A percentile compares a stretch with the other conserved stretches of the same genome.
phyloP scores from a whole-genome alignment of 2,329 filamentous ascomycete species.

The Nigrospora osmanthi region DNA sequence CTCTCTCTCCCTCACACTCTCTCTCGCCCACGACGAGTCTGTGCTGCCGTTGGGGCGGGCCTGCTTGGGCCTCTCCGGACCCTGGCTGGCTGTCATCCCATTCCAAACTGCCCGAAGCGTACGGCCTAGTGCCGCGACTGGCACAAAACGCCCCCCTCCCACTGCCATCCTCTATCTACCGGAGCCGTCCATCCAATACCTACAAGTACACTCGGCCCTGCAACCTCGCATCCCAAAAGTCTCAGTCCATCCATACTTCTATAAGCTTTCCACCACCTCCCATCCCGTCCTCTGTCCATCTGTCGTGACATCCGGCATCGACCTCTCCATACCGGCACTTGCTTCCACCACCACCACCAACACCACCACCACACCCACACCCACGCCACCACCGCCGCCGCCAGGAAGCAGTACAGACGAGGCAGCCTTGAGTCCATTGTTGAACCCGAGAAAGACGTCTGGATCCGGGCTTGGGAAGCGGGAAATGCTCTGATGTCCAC shows the following conservation, averaged over 20 bases:
- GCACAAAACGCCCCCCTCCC: constrained; percentile 22
- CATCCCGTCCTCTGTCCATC: constrained; percentile 16
- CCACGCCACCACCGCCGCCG: too few relatives aligned
- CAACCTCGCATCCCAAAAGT: constrained; percentile 15
- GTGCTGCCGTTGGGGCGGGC: constrained; percentile 10
- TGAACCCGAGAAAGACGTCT: background rate
- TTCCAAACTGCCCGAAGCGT: constrained; percentile 17
- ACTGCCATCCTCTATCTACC: constrained; percentile 21
- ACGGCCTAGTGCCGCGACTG: constrained; percentile 20
- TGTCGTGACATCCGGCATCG: too few relatives aligned
- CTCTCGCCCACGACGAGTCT: background rate
- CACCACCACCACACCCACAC: constrained; percentile 13
- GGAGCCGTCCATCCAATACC: constrained; percentile 19
- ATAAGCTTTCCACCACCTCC: constrained; percentile 18
- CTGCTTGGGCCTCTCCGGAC: constrained; percentile 15
- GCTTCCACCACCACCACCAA: too few relatives aligned
- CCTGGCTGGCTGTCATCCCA: constrained; percentile 13
- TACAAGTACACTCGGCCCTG: constrained; percentile 25
- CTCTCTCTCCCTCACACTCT: background rate
- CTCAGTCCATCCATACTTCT: too few relatives aligned
- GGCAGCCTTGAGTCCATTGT: background rate
- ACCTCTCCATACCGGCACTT: too few relatives aligned
- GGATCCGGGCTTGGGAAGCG: constrained; percentile 1
- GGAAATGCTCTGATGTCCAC: constrained; percentile 53
- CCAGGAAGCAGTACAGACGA: background rate